Percentiles rank a stretch among this genome's conserved stretches.
These are phyloP conservation scores for Apiotrichum laibachii DNA, from an alignment of 1,284 basidiomycete species.

Conservation along the genomic window DNA sequence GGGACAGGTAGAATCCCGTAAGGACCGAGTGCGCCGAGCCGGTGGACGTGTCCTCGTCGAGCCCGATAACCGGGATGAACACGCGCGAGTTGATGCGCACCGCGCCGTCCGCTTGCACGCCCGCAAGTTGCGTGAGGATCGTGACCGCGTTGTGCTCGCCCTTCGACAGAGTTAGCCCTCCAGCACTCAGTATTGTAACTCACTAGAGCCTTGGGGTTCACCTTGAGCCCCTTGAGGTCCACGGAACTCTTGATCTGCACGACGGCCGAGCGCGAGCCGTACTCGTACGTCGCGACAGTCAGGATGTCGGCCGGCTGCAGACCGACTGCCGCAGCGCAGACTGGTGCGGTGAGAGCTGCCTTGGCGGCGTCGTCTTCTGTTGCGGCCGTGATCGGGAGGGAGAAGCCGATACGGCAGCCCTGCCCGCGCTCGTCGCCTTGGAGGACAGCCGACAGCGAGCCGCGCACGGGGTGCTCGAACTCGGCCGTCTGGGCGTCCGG, in stretches of 20 bases:
- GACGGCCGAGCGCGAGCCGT: not conserved
- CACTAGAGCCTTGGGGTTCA: conserved; percentile 2
- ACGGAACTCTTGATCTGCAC: not conserved
- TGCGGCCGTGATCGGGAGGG: conserved; percentile 62
- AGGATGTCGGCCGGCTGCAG: not conserved
- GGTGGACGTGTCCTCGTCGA: conserved; percentile 43
- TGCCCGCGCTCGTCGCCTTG: conserved; percentile 16
- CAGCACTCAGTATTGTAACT: not conserved
- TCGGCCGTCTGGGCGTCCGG: conserved; percentile 16
- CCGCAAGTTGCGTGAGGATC: conserved; percentile 31
- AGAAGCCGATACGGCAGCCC: conserved; percentile 59
- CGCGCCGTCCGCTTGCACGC: not conserved
- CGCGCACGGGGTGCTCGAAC: conserved; percentile 33
- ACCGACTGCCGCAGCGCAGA: not conserved
- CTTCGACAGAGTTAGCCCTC: not conserved
- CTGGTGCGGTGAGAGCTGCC: not conserved
- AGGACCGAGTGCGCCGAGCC: conserved; percentile 37
- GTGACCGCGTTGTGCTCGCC: conserved; percentile 1
- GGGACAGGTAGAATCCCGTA: conserved; percentile 32
- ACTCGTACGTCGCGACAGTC: conserved; percentile 4
- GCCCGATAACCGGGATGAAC: conserved; percentile 30
- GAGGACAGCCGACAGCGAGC: conserved; percentile 26
- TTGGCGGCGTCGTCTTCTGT: not conserved
- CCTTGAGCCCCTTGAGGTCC: conserved; percentile 3
- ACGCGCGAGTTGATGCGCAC: conserved; percentile 27